phyloP scores from a whole-genome alignment of 176 grass and related monocot genomes.

The Aegilops umbellulata region DNA sequence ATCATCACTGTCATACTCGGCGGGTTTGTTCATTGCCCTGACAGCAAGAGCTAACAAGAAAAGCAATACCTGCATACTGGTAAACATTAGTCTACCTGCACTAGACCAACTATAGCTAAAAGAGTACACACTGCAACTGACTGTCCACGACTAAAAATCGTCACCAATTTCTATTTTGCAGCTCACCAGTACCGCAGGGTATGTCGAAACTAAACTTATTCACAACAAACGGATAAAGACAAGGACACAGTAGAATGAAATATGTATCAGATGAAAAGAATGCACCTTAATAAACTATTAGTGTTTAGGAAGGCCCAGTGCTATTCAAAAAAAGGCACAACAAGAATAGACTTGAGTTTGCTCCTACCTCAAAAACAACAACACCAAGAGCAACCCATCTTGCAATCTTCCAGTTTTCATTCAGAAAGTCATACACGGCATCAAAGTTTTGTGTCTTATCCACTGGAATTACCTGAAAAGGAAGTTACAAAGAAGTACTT shows the following conservation, averaged over 20 bases:
- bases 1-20: slow-evolving; percentile 92
- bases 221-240: neutral
- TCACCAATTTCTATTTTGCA: neutral
- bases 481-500: neutral
- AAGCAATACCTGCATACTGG: slow-evolving; percentile 56
- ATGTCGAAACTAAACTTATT: neutral
- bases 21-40: slow-evolving; percentile 81
- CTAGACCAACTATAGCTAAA: neutral
- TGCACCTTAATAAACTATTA: slow-evolving; percentile 3
- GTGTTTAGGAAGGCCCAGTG: neutral
- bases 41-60: slow-evolving; percentile 85
- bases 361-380: slow-evolving; percentile 75
- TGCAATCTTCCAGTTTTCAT: slow-evolving; percentile 85
- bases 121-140: neutral
- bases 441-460: slow-evolving; percentile 87
- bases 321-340: neutral
- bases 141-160: slow-evolving; percentile 9
- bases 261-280: neutral
- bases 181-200: neutral
- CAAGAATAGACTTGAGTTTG: neutral
- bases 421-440: slow-evolving; percentile 78
- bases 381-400: slow-evolving; percentile 90
- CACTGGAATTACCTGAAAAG: slow-evolving; percentile 73
- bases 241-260: slow-evolving; percentile 1
- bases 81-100: neutral